Conservation (phyloP, 179 eudicot genomes). For the Corrigiola litoralis region DNA sequence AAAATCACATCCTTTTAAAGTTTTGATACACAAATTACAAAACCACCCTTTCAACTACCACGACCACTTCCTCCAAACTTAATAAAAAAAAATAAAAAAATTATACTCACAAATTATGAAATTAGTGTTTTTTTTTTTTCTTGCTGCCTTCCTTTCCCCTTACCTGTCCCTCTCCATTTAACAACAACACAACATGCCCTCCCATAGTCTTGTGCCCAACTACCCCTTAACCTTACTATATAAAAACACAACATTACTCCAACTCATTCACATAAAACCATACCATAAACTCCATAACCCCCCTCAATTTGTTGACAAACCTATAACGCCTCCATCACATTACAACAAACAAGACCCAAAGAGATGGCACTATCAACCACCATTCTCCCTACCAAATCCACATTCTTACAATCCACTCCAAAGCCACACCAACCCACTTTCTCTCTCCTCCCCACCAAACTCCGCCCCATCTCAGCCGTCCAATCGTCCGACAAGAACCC, state of each 20-base stretch:
- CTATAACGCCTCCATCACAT: too few relatives aligned
- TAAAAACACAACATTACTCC: background rate
- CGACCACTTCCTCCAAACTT: constrained; percentile 2
- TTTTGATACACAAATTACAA: background rate
- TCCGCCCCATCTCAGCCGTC: constrained; percentile 35
- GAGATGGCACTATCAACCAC: constrained; percentile 48
- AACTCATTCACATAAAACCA: constrained; percentile 27
- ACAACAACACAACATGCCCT: background rate
- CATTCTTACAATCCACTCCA: constrained; percentile 11
- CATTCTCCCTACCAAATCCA: constrained; percentile 37
- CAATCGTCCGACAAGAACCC: constrained; percentile 37
- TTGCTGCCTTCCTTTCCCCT: constrained; percentile 7
- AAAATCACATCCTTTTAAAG: background rate
- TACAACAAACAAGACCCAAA: background rate
- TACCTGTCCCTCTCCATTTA: constrained; percentile 2
- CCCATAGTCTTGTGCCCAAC: background rate
- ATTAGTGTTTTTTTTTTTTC: background rate
- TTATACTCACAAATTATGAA: too few relatives aligned
- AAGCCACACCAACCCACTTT: constrained; percentile 13
- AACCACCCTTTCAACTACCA: constrained; percentile 29
- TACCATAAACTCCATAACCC: background rate
- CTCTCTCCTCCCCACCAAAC: constrained; percentile 24
- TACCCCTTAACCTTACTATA: constrained; percentile 1
- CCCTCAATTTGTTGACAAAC: too few relatives aligned
- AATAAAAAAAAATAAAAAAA: too few relatives aligned